Base-by-base conservation (phyloP, 2,329 filamentous ascomycete species). In the Cladosporium sp. region DNA sequence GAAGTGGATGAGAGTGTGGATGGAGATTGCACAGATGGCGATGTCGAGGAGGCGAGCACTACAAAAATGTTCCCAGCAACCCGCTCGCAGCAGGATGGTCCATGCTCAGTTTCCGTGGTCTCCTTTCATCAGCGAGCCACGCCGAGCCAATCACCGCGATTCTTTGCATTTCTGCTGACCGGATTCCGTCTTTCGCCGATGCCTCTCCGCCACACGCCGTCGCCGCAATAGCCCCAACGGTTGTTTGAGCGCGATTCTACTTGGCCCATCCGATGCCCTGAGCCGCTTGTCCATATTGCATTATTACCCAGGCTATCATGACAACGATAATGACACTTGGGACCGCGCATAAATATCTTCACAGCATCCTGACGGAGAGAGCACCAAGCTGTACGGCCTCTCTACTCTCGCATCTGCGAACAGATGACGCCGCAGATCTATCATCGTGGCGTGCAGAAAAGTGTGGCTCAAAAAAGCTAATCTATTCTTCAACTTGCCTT, bases 1-100 rank as follows among this genome's bases (percentile, higher is more conserved):
- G 66, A 69, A 65, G 68, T 66, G 28, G 59, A 62, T 56, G 54
- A 48, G 48, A 60, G 32, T 48, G 60, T 43, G 18, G 60, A 63
- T 63, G 60, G 60, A 58, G 36, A 43, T 28, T 21, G 36, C 30
- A 23, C 32, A 46, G 56, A 58, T 58, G 56, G 56, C 56, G 32
- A 46, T 46, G 23, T 43, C 32, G 36, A 58, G 56, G 36, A 58
- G 56, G 54, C 54, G 54, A 57, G 54, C 54, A 57, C 54, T 57
- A 58, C 56, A 58, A 58, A 58, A 58, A 58, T 58, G 36, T 43
- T 57, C 30, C 32, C 54, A 39, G 54, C 54, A 57, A 57, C 32
- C 28, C 30, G 54, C 54, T 34, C 54, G n/a, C 30, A 26, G 32
- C 54, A 57, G 54, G 10, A 57, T 34, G 32, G n/a, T 57, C 54